Percentiles rank a stretch among this genome's conserved stretches.
Evolutionary conservation across 345 rosid species (phyloP).

Genomic region (Zanthoxylum bungeanum): DNA sequence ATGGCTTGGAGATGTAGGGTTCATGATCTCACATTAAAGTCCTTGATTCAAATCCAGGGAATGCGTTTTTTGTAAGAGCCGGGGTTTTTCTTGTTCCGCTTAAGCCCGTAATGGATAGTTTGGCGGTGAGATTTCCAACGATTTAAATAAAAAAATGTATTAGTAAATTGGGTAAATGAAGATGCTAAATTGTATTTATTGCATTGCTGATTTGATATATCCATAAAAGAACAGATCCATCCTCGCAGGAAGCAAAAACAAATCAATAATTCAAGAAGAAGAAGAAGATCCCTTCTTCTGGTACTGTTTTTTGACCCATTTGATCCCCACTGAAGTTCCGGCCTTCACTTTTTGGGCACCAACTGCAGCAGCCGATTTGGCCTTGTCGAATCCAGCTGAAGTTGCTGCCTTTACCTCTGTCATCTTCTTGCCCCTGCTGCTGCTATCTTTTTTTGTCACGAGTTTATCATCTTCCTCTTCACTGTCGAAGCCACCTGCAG

Average conservation of each 20-base stretch:
- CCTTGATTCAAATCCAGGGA: too few relatives aligned
- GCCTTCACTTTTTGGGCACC: constrained; percentile 21
- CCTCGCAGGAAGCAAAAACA: background rate
- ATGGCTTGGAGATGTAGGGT: background rate
- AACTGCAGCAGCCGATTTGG: constrained; percentile 20
- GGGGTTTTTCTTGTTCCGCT: too few relatives aligned
- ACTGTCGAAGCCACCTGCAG: background rate
- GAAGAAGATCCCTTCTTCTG: constrained; percentile 20
- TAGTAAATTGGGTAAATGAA: background rate
- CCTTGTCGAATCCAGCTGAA: constrained; percentile 16
- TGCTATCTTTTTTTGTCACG: background rate
- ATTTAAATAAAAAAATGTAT: too few relatives aligned
- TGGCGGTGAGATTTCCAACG: too few relatives aligned
- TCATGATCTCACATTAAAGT: background rate
- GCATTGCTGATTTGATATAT: background rate
- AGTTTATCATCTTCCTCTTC: constrained; percentile 12
- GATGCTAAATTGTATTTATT: too few relatives aligned
- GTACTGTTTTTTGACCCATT: constrained; percentile 22
- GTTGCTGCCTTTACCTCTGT: constrained; percentile 24
- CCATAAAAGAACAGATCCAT: background rate
- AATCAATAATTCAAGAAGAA: constrained; percentile 9
- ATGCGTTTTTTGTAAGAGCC: too few relatives aligned
- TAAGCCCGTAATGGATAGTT: too few relatives aligned
- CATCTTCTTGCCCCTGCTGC: constrained; percentile 11
- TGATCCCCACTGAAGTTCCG: constrained; percentile 21